phyloP scores from a whole-genome alignment of 768 basidiomycete species.

The Podaxis sp. region DNA sequence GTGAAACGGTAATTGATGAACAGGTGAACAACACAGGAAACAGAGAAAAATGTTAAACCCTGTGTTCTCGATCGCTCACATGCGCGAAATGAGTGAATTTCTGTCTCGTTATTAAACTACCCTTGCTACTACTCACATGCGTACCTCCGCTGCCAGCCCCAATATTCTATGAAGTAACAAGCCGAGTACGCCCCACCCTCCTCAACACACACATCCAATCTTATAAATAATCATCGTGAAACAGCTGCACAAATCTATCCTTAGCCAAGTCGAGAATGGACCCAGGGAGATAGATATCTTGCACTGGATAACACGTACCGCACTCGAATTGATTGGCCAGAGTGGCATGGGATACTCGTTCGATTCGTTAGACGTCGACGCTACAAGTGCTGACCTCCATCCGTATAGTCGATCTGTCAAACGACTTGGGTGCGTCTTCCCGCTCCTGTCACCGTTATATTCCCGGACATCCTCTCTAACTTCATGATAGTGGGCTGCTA shows the following conservation, averaged over 20 bases:
- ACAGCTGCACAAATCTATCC: constrained; percentile 28
- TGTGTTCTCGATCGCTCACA: constrained; percentile 40
- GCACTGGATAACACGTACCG: constrained; percentile 40
- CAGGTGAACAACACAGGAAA: constrained; percentile 41
- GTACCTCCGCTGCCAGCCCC: constrained; percentile 25
- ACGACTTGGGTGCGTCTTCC: constrained; percentile 27
- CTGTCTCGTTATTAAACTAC: background rate
- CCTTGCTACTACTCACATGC: background rate
- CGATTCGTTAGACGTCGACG: constrained; percentile 29
- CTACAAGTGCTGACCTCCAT: constrained; percentile 22
- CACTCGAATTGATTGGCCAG: constrained; percentile 51
- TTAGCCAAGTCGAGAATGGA: constrained; percentile 26
- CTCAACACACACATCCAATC: background rate
- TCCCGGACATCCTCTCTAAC: background rate
- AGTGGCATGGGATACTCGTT: constrained; percentile 47
- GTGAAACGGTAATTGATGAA: background rate
- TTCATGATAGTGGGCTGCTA: background rate
- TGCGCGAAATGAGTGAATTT: constrained; percentile 33
- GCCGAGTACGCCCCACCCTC: constrained; percentile 22
- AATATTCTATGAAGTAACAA: constrained; percentile 31
- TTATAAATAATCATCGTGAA: background rate
- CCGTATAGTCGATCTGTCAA: constrained; percentile 30
- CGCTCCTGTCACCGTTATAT: constrained; percentile 6
- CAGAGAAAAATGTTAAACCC: constrained; percentile 48
- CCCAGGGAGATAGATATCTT: constrained; percentile 33